Evolutionary conservation across 2,329 filamentous ascomycete genomes (phyloP).

Genomic region (Tolypocladium tropicale): DNA sequence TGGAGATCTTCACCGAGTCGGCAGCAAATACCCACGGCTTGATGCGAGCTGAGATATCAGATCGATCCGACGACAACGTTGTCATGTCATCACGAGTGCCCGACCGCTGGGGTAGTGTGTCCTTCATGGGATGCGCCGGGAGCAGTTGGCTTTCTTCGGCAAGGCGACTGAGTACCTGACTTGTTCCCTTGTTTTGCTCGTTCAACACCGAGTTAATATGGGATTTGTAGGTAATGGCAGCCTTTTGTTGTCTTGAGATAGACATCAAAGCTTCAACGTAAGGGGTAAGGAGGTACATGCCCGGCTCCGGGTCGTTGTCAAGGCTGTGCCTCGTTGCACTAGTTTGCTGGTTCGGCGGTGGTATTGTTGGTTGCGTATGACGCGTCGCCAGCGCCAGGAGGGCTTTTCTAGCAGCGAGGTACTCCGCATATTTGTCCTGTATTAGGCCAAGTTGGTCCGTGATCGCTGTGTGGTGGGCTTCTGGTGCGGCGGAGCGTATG

Average conservation of each 20-base stretch:
- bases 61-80: slow-evolving; percentile 22
- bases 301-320: slow-evolving; percentile 10
- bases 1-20: slow-evolving; percentile 48
- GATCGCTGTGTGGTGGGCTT: slow-evolving; percentile 17
- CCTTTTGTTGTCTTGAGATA: slow-evolving; percentile 46
- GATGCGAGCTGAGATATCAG: slow-evolving; percentile 31
- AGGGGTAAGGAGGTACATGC: slow-evolving; percentile 39
- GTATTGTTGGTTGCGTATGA: slow-evolving; percentile 16
- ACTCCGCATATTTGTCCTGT: slow-evolving; percentile 42
- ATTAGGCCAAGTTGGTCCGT: slow-evolving; percentile 34
- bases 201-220: slow-evolving; percentile 40
- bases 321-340: slow-evolving; percentile 3
- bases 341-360: slow-evolving; percentile 9
- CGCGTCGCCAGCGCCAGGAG: slow-evolving; percentile 32
- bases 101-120: slow-evolving; percentile 20
- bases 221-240: slow-evolving; percentile 46
- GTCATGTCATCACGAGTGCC: slow-evolving; percentile 34
- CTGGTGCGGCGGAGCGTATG: slow-evolving; percentile 7
- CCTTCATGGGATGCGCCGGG: slow-evolving; percentile 36
- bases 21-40: slow-evolving; percentile 51
- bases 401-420: slow-evolving; percentile 37
- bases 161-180: slow-evolving; percentile 40
- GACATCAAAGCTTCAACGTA: slow-evolving; percentile 44
- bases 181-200: slow-evolving; percentile 39
- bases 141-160: slow-evolving; percentile 54